Base-by-base conservation (phyloP, 768 basidiomycete species). In the Cytidiella melzeri region DNA sequence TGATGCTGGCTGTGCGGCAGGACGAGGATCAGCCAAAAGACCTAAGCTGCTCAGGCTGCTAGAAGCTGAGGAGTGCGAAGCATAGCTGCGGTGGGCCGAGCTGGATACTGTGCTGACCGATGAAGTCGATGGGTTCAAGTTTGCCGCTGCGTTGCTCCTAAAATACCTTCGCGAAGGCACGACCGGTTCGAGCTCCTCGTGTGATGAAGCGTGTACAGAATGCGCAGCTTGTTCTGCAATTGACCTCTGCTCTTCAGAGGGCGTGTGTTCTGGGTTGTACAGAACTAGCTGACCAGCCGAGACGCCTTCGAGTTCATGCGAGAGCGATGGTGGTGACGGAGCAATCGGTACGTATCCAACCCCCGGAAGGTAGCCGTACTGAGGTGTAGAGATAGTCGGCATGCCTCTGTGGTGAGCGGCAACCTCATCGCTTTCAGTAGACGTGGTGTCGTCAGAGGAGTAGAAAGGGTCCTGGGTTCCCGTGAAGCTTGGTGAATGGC, bases 331-430 rank as follows among this genome's bases (percentile, higher is more conserved):
- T 37, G 18, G 6, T 23, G 25, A 18, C 26, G 41, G 36, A 19
- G 41, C 12, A 38, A 47, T 30, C 10, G 47, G 43, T 11, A 53
- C 52, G 25, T 53, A 53, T 13, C 52, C 52, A 6, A 41, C 46
- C 5, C 52, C 52, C 10, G 46, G 40, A 12, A 53, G 37, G 43
- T 36, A 53, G 39, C 47, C 52, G 21, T 53, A 53, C 11, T 43
- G 26, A 6, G 52, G 52, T 25, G 37, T 28, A 7, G 13, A 7
- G 11, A 41, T 18, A 19, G 18, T 19, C 18, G 23, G 40, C 11
- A 18, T 7, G 19, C 11, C 40, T 11, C 40, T 41, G 40, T 18
- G 40, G 9, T 18, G 40, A 7, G 18, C 28, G 20, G 41, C 5
- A n/a, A 20, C 23, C n/a, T 24, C n/a, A 34, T 15, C n/a, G 12